A percentile compares a stretch with the other conserved stretches of the same genome.
phyloP scores from a whole-genome alignment of 1,284 basidiomycete genomes.

The Singerocomus inundabilis region DNA sequence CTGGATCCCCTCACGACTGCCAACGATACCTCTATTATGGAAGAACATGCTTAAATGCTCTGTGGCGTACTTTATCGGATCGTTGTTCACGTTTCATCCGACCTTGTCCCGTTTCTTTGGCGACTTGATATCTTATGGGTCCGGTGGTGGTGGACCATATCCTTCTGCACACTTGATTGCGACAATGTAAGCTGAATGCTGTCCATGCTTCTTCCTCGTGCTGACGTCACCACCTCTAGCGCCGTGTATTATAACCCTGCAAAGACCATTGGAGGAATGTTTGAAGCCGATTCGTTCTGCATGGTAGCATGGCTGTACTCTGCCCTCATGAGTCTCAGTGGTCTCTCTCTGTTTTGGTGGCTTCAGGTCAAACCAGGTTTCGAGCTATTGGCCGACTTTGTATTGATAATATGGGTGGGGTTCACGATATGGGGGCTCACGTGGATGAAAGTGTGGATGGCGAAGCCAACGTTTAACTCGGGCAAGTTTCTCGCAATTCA shows the following conservation, averaged over 20 bases:
- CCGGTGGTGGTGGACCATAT: slow-evolving; percentile 47
- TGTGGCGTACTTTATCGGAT: slow-evolving; percentile 87
- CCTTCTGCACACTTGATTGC: slow-evolving; percentile 89
- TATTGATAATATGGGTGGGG: slow-evolving; percentile 81
- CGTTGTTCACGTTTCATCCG: slow-evolving; percentile 90
- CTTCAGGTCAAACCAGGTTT: slow-evolving; percentile 66
- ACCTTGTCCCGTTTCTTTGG: slow-evolving; percentile 62
- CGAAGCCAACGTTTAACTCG: slow-evolving; percentile 89
- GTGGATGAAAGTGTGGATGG: slow-evolving; percentile 89
- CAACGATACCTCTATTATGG: slow-evolving; percentile 50
- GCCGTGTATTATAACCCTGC: slow-evolving; percentile 82
- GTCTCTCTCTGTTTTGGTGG: slow-evolving; percentile 77
- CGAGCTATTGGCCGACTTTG: slow-evolving; percentile 65
- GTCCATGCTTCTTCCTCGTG: neutral
- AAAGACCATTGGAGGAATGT: slow-evolving; percentile 87
- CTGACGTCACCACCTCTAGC: slow-evolving; percentile 36
- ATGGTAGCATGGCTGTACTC: slow-evolving; percentile 72
- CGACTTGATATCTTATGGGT: slow-evolving; percentile 56
- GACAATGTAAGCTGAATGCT: slow-evolving; percentile 59
- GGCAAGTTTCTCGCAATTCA: slow-evolving; percentile 44
- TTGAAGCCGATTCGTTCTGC: slow-evolving; percentile 84
- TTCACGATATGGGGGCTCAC: slow-evolving; percentile 79
- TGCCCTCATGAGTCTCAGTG: slow-evolving; percentile 70
- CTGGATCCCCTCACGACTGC: slow-evolving; percentile 25
- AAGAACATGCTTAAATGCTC: slow-evolving; percentile 88